phyloP scores from a whole-genome alignment of 2,329 filamentous ascomycete species.

The Fusarium verticillioides region DNA sequence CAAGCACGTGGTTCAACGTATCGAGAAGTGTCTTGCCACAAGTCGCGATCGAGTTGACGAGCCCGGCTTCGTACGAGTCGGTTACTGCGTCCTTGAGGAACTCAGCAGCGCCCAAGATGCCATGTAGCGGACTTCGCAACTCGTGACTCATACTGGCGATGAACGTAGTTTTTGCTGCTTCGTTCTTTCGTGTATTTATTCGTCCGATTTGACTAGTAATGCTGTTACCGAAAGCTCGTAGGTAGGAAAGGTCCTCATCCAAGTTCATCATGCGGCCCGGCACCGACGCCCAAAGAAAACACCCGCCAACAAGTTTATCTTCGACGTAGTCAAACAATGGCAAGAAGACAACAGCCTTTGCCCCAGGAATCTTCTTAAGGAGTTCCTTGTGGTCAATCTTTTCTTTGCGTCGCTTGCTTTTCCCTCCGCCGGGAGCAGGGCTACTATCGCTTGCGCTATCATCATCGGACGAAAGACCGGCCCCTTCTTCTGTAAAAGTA shows the following conservation, averaged over 20 bases:
- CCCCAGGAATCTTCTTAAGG: constrained; percentile 49
- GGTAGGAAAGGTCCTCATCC: constrained; percentile 49
- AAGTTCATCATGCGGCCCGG: constrained; percentile 51
- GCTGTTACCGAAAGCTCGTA: constrained; percentile 48
- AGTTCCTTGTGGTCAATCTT: constrained; percentile 49
- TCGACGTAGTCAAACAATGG: constrained; percentile 51
- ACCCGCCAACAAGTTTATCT: constrained; percentile 49
- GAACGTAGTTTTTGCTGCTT: constrained; percentile 67
- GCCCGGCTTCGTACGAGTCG: constrained; percentile 53
- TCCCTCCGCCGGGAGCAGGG: background rate
- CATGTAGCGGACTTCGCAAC: constrained; percentile 65
- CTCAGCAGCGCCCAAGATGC: constrained; percentile 64
- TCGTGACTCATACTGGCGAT: constrained; percentile 70
- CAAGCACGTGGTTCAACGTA: constrained; percentile 61
- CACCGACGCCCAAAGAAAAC: constrained; percentile 51
- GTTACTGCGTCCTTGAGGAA: constrained; percentile 58
- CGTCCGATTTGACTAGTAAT: constrained; percentile 64
- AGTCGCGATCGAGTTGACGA: constrained; percentile 58
- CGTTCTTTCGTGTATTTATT: constrained; percentile 63
- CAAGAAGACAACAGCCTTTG: constrained; percentile 50
- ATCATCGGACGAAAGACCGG: constrained; percentile 46
- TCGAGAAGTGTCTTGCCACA: constrained; percentile 61
- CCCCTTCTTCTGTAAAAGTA: constrained; percentile 46
- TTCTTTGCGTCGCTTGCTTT: constrained; percentile 19
- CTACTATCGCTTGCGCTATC: constrained; percentile 45